Evolutionary conservation across 345 rosid species (phyloP).

Genomic region (Raphanus sativus): DNA sequence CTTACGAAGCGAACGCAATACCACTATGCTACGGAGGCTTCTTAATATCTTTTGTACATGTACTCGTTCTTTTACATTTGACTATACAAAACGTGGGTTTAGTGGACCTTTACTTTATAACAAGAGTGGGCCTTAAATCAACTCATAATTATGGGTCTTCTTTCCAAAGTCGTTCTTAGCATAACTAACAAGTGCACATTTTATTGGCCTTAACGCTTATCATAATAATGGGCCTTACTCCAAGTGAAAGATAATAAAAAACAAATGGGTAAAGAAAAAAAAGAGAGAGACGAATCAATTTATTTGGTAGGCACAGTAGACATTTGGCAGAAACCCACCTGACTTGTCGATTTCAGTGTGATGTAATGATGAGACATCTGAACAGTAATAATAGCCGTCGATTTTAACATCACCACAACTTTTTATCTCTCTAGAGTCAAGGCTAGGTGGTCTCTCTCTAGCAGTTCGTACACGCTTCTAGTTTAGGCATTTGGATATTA

Average conservation of each 20-base stretch:
- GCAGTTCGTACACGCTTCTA: not conserved
- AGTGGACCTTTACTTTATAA: not conserved
- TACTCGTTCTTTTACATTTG: no score
- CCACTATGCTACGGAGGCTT: slow-evolving; percentile 93
- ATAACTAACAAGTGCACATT: not conserved
- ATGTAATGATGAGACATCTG: slow-evolving; percentile 7
- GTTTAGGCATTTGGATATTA: not conserved
- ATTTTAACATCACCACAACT: slow-evolving; percentile 8
- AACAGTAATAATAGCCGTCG: slow-evolving; percentile 14
- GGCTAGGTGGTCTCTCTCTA: not conserved
- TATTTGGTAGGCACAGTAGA: slow-evolving; percentile 12
- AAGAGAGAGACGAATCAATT: not conserved
- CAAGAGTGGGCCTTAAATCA: not conserved
- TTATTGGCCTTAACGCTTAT: not conserved
- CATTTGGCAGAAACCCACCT: slow-evolving; percentile 22
- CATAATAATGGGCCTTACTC: not conserved
- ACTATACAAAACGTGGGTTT: not conserved
- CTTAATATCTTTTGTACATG: not conserved
- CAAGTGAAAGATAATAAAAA: not conserved
- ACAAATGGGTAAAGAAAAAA: not conserved
- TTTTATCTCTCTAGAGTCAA: not conserved
- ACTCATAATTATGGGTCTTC: not conserved
- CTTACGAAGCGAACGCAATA: slow-evolving; percentile 99
- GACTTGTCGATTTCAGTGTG: slow-evolving; percentile 30
- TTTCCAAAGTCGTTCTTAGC: not conserved